Conservation (phyloP, 2,329 filamentous ascomycete genomes). For the Fusarium fujikuroi region DNA sequence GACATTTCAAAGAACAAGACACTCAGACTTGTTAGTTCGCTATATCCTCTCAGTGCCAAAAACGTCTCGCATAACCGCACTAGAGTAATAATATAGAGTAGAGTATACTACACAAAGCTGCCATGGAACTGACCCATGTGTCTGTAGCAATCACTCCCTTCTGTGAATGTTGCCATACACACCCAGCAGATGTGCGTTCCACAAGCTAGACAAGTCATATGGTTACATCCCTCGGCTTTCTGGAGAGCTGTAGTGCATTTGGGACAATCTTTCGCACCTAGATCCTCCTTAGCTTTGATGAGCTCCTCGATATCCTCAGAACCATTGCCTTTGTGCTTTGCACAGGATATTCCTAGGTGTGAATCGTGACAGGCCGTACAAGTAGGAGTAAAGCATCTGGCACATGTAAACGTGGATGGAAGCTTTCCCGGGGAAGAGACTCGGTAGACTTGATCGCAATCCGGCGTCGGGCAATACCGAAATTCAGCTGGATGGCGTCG, state of each 20-base stretch:
- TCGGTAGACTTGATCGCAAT: not conserved
- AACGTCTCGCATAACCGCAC: too few species aligned
- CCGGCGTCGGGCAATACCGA: not conserved
- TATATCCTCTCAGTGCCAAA: too few species aligned
- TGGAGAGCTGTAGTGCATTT: not conserved
- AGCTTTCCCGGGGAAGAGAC: not conserved
- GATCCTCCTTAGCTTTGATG: not conserved
- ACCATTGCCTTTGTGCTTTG: not conserved
- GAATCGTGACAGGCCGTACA: not conserved
- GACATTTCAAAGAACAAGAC: not conserved
- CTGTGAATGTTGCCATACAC: not conserved
- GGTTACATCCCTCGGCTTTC: not conserved
- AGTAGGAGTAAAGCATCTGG: not conserved
- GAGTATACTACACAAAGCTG: not conserved
- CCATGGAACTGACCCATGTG: not conserved
- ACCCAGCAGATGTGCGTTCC: not conserved
- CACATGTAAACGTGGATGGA: not conserved
- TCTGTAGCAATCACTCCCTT: not conserved
- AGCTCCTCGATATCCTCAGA: not conserved
- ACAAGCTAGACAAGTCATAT: not conserved
- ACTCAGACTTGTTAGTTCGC: too few species aligned
- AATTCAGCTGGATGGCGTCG: not conserved
- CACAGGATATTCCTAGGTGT: not conserved
- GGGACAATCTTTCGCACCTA: not conserved
- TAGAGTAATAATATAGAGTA: too few species aligned